These are phyloP conservation scores for Colletotrichum lupini DNA, from an alignment of 2,329 filamentous ascomycete species.

Conservation along the genomic window DNA sequence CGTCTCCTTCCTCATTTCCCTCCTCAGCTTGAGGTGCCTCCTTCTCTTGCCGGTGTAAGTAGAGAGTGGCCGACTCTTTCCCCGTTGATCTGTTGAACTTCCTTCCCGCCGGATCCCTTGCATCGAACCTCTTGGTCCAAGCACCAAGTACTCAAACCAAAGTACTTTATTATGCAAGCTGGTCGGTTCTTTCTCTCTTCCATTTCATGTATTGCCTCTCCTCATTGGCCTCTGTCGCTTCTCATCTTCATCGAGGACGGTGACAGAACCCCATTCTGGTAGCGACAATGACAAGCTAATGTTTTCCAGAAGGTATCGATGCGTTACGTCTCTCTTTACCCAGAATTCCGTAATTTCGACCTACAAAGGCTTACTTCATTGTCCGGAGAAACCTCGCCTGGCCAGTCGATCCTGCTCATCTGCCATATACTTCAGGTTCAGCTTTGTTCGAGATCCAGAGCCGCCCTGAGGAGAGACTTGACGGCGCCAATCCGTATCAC, in stretches of 20 bases:
- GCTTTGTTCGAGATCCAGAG: neutral
- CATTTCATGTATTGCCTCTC: neutral
- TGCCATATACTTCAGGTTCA: neutral
- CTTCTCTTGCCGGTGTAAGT: neutral
- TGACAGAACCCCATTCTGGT: neutral
- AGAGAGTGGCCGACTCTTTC: neutral
- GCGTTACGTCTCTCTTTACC: neutral
- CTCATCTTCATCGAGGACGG: neutral
- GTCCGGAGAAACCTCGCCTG: neutral
- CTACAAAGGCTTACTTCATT: neutral
- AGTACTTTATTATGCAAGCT: neutral
- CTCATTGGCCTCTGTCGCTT: neutral
- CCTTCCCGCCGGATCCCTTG: neutral
- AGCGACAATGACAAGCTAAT: neutral
- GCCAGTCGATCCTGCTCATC: too few relatives aligned
- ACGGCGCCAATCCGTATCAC: neutral
- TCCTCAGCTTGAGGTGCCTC: neutral
- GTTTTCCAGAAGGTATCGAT: neutral
- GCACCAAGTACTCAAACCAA: neutral
- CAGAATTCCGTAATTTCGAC: too few relatives aligned
- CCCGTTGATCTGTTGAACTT: neutral
- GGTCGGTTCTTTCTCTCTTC: neutral
- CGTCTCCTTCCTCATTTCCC: neutral
- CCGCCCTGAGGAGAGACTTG: neutral
- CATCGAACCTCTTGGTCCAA: neutral